Conservation (phyloP, 495 filamentous ascomycete genomes). For the Xylaria nigripes region DNA sequence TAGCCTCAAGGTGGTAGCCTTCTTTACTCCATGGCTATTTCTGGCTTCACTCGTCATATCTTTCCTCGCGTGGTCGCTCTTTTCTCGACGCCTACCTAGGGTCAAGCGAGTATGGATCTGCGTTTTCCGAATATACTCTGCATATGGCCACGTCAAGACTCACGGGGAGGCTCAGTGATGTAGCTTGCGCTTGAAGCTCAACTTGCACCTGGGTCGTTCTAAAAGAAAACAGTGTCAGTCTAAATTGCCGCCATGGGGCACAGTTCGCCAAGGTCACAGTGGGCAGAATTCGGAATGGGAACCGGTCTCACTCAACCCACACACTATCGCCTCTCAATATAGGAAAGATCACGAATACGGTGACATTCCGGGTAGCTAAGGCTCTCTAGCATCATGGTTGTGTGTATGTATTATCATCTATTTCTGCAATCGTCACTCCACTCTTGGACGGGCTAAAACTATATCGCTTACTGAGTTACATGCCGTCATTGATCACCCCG, state of each 20-base stretch:
- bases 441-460: not conserved
- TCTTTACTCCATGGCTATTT: not conserved
- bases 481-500: not conserved
- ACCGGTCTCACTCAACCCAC: not conserved
- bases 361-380: not conserved
- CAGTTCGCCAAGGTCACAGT: not conserved
- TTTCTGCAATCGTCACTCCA: not conserved
- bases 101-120: constrained; percentile 3
- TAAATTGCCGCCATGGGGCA: not conserved
- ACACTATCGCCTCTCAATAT: not conserved
- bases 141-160: too few species aligned
- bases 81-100: not conserved
- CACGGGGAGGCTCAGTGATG: too few species aligned
- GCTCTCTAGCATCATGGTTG: not conserved
- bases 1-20: not conserved
- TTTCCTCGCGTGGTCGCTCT: not conserved
- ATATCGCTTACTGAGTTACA: not conserved
- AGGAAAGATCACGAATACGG: not conserved
- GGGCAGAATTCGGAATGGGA: not conserved
- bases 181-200: not conserved
- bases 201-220: constrained; percentile 3
- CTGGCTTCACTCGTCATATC: not conserved
- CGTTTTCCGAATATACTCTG: not conserved
- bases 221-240: not conserved
- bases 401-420: not conserved